phyloP scores from a whole-genome alignment of 768 basidiomycete genomes.

The Collybia sordida region DNA sequence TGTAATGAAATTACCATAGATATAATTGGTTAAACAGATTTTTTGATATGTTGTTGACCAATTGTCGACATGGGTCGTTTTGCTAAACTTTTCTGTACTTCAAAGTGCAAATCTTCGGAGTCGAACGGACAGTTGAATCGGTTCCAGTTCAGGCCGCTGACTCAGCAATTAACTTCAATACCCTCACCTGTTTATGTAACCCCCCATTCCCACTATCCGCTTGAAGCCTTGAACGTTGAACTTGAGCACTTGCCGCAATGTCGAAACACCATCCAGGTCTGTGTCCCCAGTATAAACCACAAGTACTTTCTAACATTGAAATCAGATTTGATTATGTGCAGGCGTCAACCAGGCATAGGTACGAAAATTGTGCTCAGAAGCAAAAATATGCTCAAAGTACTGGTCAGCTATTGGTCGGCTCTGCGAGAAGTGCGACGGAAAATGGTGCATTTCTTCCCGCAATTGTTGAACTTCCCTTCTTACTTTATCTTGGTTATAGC shows the following conservation, averaged over 20 bases:
- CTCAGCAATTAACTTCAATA: too few relatives aligned
- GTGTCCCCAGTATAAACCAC: neutral
- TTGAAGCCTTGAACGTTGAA: too few relatives aligned
- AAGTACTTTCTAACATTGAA: slow-evolving; percentile 5
- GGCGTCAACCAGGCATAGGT: slow-evolving; percentile 98
- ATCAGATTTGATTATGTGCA: slow-evolving; percentile 95
- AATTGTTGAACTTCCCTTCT: neutral
- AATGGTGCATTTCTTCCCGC: slow-evolving; percentile 94
- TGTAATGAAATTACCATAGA: too few relatives aligned
- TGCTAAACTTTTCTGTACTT: too few relatives aligned
- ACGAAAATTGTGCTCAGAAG: slow-evolving; percentile 17
- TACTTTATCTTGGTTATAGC: slow-evolving; percentile 38
- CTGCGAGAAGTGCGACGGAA: slow-evolving; percentile 99
- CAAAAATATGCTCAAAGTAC: slow-evolving; percentile 6
- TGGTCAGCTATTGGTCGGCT: slow-evolving; percentile 88
- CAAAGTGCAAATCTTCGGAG: too few relatives aligned
- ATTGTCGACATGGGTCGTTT: too few relatives aligned
- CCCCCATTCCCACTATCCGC: too few relatives aligned
- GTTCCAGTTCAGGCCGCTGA: too few relatives aligned
- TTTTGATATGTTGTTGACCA: too few relatives aligned
- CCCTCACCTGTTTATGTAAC: too few relatives aligned
- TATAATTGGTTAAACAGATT: too few relatives aligned
- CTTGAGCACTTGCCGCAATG: slow-evolving; percentile 41
- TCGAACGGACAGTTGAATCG: too few relatives aligned
- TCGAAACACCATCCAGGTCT: slow-evolving; percentile 90